A percentile compares a stretch with the other conserved stretches of the same genome.
Conservation (phyloP, 2,329 filamentous ascomycete species). For the Orbilia brochopaga region DNA sequence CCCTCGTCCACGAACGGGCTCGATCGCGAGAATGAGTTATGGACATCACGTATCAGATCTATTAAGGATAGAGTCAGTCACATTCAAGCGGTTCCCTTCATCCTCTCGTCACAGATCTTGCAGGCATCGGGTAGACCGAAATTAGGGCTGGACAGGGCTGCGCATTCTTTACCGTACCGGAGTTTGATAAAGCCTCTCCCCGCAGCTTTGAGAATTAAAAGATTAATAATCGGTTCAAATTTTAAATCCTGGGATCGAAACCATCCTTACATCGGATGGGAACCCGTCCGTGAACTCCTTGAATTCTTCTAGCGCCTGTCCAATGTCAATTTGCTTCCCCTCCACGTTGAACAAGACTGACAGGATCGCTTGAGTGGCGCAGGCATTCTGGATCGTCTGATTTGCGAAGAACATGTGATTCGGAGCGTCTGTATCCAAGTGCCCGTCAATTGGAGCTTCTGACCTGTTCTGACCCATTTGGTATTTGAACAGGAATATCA, state of each 20-base stretch:
- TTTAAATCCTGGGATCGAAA: slow-evolving; percentile 12
- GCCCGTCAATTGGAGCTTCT: slow-evolving; percentile 74
- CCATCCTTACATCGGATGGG: slow-evolving; percentile 66
- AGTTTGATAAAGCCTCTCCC: slow-evolving; percentile 74
- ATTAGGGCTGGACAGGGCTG: slow-evolving; percentile 25
- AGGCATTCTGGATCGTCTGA: slow-evolving; percentile 98
- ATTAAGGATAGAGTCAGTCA: slow-evolving; percentile 14
- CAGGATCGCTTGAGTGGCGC: slow-evolving; percentile 92
- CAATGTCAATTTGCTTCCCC: slow-evolving; percentile 70
- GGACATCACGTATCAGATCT: slow-evolving; percentile 72
- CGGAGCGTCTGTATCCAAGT: slow-evolving; percentile 76
- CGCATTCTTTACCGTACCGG: slow-evolving; percentile 55
- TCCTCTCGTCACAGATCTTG: slow-evolving; percentile 6
- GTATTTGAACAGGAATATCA: slow-evolving; percentile 99
- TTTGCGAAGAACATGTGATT: slow-evolving; percentile 88
- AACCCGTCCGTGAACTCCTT: slow-evolving; percentile 87
- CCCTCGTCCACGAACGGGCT: slow-evolving; percentile 92
- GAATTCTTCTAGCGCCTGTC: slow-evolving; percentile 73
- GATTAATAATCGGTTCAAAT: slow-evolving; percentile 36
- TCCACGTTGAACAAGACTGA: slow-evolving; percentile 89
- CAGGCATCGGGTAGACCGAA: slow-evolving; percentile 26
- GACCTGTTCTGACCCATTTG: slow-evolving; percentile 72
- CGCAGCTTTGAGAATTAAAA: slow-evolving; percentile 60
- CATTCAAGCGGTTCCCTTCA: background rate
- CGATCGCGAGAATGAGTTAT: slow-evolving; percentile 87